Base-by-base conservation (phyloP, 192 early-diverging fungal genomes). In the Backusella morwellensis region DNA sequence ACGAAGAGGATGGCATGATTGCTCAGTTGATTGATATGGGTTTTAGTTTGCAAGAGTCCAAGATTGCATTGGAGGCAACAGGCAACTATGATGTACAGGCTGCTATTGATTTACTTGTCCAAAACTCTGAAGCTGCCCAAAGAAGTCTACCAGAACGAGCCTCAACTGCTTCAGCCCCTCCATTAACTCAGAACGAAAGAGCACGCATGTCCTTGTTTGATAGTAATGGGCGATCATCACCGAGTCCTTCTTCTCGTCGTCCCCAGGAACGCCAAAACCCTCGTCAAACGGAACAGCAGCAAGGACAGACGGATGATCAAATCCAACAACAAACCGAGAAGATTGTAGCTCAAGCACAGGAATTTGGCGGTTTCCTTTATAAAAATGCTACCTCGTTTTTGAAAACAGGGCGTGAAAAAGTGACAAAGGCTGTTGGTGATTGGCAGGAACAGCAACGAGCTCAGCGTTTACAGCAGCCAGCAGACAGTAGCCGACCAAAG, bases 11-110 rank as follows among this genome's bases (percentile, higher is more conserved):
- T 35, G 81, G 80, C 14, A 73, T 81, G n/a, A 88, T 97, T 74
- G 90, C 93, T 4, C 88, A 92, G 82, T 86, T 98, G 47, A 88
- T 91, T 15, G 90, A 88, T 34, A 94, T 95, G 90, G 95, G 95
- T 1, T 98, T 96, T 77, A 86, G 92, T 23, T 81, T 81, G 0
- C 86, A 88, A 7, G 85, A 89, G 69, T 90, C 95, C 0, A 84
- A 78, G 54, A 76, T 85, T 21, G 95, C 97, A 4, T 79, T 98
- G 66, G 88, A 87, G 36, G 92, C 91, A 41, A 87, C 91, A 1
- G 88, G 82, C 70, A 87, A 91, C n/a, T 85, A 88, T 0, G 88
- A 92, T 63, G 81, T 90, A 6, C 83, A 88, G 35, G 74, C 79
- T 15, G 87, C 86, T 19, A 82, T 90, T 68, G 89, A 86, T 35